Conservation (phyloP, 2,329 filamentous ascomycete species). For the Paecilomyces sp. region DNA sequence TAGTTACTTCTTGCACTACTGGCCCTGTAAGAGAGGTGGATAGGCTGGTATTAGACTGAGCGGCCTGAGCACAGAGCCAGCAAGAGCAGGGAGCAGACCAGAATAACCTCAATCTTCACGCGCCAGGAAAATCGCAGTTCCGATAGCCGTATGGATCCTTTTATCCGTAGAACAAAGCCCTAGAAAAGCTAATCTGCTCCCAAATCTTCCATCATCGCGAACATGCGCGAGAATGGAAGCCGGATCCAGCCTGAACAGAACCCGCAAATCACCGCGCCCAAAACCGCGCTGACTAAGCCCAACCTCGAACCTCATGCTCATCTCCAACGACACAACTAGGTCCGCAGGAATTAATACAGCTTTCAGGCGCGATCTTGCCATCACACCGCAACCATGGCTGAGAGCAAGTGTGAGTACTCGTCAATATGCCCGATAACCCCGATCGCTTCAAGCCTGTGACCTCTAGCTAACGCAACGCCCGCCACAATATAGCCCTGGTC, state of each 20-base stretch:
- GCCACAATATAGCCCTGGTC: slow-evolving; percentile 30
- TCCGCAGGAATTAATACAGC: not conserved
- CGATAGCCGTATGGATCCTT: too few relatives aligned
- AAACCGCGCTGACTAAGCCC: not conserved
- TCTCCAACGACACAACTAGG: not conserved
- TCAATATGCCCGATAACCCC: not conserved
- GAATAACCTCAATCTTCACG: too few relatives aligned
- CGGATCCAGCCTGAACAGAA: not conserved
- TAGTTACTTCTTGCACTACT: too few relatives aligned
- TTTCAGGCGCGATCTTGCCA: not conserved
- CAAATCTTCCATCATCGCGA: too few relatives aligned
- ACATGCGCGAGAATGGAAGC: not conserved
- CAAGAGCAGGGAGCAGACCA: too few relatives aligned
- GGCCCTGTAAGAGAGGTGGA: too few relatives aligned
- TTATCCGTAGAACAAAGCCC: too few relatives aligned
- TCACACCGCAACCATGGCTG: not conserved
- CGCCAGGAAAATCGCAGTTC: too few relatives aligned
- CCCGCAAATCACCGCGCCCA: not conserved
- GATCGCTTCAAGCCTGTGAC: not conserved
- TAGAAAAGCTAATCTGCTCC: too few relatives aligned
- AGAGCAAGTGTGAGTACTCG: not conserved
- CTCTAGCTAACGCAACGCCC: not conserved
- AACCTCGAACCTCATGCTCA: not conserved
- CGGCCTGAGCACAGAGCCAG: too few relatives aligned
- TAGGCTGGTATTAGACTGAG: too few relatives aligned